A percentile compares a stretch with the other conserved stretches of the same genome.
Conservation (phyloP, 176 grass and related monocot species). For the Dendrocalamus sinicus region DNA sequence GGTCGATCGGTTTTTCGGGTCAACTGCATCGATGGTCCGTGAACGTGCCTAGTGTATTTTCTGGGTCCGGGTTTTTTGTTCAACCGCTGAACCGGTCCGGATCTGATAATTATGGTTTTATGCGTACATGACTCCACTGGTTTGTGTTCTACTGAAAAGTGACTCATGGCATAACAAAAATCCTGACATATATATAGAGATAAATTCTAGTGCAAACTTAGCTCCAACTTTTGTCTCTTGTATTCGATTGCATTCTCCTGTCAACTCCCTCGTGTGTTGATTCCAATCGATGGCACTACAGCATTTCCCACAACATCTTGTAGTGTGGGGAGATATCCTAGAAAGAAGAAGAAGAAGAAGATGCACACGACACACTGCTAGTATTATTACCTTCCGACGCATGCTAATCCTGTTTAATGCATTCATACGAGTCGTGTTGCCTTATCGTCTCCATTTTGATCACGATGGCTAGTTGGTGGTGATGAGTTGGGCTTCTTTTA, state of each 20-base stretch:
- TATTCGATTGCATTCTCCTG: conserved; percentile 43
- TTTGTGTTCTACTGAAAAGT: conserved; percentile 22
- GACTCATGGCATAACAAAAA: not conserved
- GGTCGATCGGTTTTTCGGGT: no score
- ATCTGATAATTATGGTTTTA: no score
- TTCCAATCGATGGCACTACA: conserved; percentile 35
- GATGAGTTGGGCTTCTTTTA: no score
- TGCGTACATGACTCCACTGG: not conserved
- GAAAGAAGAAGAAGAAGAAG: not conserved
- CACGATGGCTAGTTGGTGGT: not conserved
- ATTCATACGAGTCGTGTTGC: conserved; percentile 43
- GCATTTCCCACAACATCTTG: not conserved
- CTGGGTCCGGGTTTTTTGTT: no score
- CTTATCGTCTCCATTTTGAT: not conserved
- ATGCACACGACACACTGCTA: not conserved
- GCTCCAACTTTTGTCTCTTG: conserved; percentile 50
- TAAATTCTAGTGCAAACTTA: conserved; percentile 39
- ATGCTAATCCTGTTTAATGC: conserved; percentile 46
- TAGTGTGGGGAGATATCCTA: not conserved
- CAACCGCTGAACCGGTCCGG: no score
- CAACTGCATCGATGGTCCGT: no score
- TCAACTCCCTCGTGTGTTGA: conserved; percentile 39
- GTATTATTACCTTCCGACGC: conserved; percentile 37
- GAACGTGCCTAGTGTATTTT: no score
- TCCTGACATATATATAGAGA: not conserved